Conservation (phyloP, 169 alveolate species). For the Eimeria praecox region DNA sequence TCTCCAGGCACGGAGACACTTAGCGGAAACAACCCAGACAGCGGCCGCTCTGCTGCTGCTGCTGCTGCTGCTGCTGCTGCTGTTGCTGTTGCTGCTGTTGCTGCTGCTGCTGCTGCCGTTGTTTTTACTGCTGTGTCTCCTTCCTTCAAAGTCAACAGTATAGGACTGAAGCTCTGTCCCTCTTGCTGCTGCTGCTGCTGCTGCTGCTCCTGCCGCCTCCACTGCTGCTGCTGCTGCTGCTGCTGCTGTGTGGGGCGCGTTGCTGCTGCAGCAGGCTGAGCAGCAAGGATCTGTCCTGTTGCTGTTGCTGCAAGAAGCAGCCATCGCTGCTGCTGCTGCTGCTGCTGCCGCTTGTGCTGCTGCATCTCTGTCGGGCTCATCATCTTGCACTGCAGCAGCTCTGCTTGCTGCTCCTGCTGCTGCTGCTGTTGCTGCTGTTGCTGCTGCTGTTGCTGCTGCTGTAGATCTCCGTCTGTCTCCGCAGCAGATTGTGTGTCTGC, state of each 20-base stretch:
- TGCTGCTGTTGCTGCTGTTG: conserved; percentile 17
- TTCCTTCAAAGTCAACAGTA: neutral
- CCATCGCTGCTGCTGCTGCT: conserved; percentile 26
- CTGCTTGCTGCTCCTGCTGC: conserved; percentile 48
- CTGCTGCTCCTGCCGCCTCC: conserved; percentile 22
- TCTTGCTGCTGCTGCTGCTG: conserved; percentile 23
- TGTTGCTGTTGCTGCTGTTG: neutral
- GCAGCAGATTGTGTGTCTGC: neutral
- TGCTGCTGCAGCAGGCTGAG: conserved; percentile 2
- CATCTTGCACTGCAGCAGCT: neutral
- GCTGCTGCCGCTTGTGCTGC: conserved; percentile 41
- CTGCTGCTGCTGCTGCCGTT: neutral
- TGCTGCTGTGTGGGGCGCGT: conserved; percentile 8
- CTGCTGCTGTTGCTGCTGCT: conserved; percentile 56
- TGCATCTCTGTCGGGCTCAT: neutral
- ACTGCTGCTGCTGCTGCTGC: conserved; percentile 46
- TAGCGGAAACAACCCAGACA: conserved; percentile 12
- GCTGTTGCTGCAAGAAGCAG: conserved; percentile 42
- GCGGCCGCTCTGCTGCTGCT: conserved; percentile 15
- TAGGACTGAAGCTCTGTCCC: neutral
- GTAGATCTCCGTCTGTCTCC: neutral
- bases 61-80: neutral
- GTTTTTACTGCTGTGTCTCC: neutral
- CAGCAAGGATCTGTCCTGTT: conserved; percentile 12
- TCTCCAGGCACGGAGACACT: conserved; percentile 17